Evolutionary conservation across 163 green algal species (phyloP).

Genomic region (Scenedesmus sp.): DNA sequence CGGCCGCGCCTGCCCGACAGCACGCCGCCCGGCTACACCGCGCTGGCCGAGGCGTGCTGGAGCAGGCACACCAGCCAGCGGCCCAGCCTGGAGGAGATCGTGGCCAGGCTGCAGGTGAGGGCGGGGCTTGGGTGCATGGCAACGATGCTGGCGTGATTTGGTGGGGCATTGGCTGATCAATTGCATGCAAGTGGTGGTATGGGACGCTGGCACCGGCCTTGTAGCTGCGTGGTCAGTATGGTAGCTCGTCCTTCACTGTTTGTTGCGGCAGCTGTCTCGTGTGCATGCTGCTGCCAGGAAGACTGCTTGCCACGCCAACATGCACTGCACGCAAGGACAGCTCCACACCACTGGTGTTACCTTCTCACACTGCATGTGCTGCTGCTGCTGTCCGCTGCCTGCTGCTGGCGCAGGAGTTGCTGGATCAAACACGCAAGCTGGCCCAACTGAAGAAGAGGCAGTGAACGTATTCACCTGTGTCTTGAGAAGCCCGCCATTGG

Average conservation of each 20-base stretch:
- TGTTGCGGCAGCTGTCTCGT: no score
- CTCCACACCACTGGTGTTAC: background rate
- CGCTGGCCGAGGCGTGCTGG: slow-evolving; percentile 65
- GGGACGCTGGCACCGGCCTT: no score
- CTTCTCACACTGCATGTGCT: background rate
- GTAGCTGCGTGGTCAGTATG: no score
- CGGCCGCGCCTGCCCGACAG: slow-evolving; percentile 58
- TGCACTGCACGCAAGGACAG: no score
- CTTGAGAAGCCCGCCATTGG: background rate
- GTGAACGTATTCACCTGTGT: background rate
- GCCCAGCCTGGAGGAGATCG: slow-evolving; percentile 53
- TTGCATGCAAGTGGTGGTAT: no score
- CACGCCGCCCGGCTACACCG: slow-evolving; percentile 50
- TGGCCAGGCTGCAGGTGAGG: slow-evolving; percentile 48
- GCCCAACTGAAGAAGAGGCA: background rate
- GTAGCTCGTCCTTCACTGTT: no score
- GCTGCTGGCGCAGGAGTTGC: background rate
- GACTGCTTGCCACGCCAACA: no score
- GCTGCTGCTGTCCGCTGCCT: background rate
- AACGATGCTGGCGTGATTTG: background rate
- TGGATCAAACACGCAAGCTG: background rate
- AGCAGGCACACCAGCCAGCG: slow-evolving; percentile 38
- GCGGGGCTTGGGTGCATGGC: background rate
- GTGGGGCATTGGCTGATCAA: background rate
- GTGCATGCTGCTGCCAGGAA: no score